These are phyloP conservation scores for Periconia sp. DNA, from an alignment of 2,329 filamentous ascomycete genomes.

Conservation along the genomic window DNA sequence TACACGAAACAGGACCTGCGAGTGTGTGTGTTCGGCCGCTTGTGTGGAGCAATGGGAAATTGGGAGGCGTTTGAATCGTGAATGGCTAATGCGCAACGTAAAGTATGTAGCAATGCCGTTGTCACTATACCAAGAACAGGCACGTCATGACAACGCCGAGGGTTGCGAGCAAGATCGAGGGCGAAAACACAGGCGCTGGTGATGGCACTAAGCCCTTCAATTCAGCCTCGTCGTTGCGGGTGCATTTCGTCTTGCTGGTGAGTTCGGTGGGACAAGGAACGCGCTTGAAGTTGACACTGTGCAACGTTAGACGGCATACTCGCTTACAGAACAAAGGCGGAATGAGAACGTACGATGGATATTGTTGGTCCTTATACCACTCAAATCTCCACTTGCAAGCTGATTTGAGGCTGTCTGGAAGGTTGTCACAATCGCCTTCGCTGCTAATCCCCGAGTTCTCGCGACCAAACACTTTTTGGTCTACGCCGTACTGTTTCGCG, in stretches of 20 bases:
- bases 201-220: conserved; percentile 16
- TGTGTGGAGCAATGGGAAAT: conserved; percentile 20
- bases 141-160: conserved; percentile 22
- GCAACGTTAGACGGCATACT: conserved; percentile 20
- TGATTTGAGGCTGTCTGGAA: conserved; percentile 29
- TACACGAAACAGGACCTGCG: conserved; percentile 8
- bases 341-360: conserved; percentile 29
- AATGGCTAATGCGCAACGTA: conserved; percentile 15
- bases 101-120: conserved; percentile 20
- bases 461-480: conserved; percentile 37
- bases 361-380: conserved; percentile 38
- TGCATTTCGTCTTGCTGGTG: conserved; percentile 37
- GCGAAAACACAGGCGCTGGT: conserved; percentile 16
- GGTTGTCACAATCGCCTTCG: conserved; percentile 34
- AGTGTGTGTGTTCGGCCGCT: conserved; percentile 1
- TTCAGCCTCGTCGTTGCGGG: conserved; percentile 34
- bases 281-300: conserved; percentile 41
- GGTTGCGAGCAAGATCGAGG: conserved; percentile 13
- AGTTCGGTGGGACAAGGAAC: conserved; percentile 37
- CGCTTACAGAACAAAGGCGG: conserved; percentile 1
- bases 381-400: conserved; percentile 40
- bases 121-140: conserved; percentile 28
- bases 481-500: conserved; percentile 34
- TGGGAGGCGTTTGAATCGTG: conserved; percentile 24
- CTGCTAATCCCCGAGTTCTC: conserved; percentile 28